Percentiles rank a stretch among this genome's conserved stretches.
phyloP scores from a whole-genome alignment of 768 basidiomycete species.

The Mycena maculata region DNA sequence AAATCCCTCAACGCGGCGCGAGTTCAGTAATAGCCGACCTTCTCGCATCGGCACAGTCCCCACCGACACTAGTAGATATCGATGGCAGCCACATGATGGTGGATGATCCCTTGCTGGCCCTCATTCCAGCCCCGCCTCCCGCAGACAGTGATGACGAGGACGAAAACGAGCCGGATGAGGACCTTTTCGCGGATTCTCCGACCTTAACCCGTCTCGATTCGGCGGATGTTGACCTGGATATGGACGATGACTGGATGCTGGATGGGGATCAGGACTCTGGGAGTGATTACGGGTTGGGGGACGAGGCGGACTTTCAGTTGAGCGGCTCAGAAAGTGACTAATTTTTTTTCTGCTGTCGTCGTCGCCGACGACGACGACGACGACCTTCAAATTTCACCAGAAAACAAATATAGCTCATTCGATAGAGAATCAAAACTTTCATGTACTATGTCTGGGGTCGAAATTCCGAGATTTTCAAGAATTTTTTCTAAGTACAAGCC shows the following conservation, averaged over 20 bases:
- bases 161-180: neutral
- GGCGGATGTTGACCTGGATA: constrained; percentile 3
- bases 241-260: neutral
- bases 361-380: neutral
- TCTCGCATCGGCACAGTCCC: too few species aligned
- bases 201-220: neutral
- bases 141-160: neutral
- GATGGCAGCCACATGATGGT: too few species aligned
- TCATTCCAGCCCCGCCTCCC: too few species aligned
- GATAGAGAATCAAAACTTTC: constrained; percentile 4
- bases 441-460: neutral
- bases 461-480: neutral
- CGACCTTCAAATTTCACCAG: neutral
- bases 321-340: neutral
- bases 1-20: too few species aligned
- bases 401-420: neutral
- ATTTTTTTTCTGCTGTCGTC: neutral
- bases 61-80: too few species aligned
- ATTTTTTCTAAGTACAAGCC: neutral
- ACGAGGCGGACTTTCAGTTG: neutral
- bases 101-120: too few species aligned
- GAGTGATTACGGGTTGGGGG: neutral
- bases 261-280: constrained; percentile 2
- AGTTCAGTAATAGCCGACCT: too few species aligned
- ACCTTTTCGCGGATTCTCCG: constrained; percentile 3